These are phyloP conservation scores for Candida tunisiensis DNA, from an alignment of 1,139 yeast species.

Conservation along the genomic window DNA sequence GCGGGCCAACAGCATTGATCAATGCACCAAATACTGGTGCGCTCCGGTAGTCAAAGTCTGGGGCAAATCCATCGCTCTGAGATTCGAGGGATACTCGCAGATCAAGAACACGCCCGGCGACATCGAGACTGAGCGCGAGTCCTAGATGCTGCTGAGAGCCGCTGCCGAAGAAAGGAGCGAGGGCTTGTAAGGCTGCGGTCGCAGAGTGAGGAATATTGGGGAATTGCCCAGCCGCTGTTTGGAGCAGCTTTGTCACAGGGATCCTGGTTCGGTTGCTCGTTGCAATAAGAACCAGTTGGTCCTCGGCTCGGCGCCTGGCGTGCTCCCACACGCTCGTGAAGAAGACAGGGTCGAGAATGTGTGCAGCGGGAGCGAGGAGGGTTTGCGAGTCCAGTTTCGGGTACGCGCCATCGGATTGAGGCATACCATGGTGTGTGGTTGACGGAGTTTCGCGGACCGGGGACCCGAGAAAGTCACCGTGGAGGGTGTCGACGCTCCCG, in stretches of 20 bases:
- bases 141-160: slow-evolving; percentile 6
- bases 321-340: slow-evolving; percentile 23
- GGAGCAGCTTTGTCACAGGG: slow-evolving; percentile 15
- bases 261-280: slow-evolving; percentile 16
- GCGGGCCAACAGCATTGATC: slow-evolving; percentile 20
- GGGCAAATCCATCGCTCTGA: slow-evolving; percentile 16
- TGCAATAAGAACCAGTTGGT: slow-evolving; percentile 21
- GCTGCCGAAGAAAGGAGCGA: slow-evolving; percentile 4
- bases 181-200: slow-evolving; percentile 18
- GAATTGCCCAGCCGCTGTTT: slow-evolving; percentile 15
- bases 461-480: no score
- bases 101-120: slow-evolving; percentile 19
- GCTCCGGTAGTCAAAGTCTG: slow-evolving; percentile 16
- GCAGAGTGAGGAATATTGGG: slow-evolving; percentile 20
- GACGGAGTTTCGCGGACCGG: no score
- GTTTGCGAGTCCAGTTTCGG: no score
- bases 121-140: slow-evolving; percentile 15
- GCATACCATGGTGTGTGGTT: no score
- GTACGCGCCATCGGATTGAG: no score
- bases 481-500: no score
- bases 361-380: no score
- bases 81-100: slow-evolving; percentile 17
- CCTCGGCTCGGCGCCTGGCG: slow-evolving; percentile 22
- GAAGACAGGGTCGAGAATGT: slow-evolving; percentile 18
- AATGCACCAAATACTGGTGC: slow-evolving; percentile 22